Conservation (phyloP, 352 stramenopile species). For the Globisporangium solare region DNA sequence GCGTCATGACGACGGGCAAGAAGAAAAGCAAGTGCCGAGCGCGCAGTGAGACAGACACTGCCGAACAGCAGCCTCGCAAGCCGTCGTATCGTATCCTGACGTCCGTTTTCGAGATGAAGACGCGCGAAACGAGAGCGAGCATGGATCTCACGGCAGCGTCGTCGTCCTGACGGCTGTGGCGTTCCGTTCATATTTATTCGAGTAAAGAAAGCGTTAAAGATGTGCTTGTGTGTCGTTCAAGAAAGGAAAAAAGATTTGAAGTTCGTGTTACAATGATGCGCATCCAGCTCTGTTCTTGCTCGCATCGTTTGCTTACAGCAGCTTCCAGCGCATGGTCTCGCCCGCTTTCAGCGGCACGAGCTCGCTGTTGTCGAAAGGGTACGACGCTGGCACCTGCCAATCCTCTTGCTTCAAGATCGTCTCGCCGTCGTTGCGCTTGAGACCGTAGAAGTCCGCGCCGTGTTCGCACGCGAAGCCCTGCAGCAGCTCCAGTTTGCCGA, state of each 20-base stretch:
- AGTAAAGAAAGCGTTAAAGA: background rate
- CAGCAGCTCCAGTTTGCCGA: conserved; percentile 90
- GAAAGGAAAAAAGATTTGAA: background rate
- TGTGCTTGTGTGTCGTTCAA: background rate
- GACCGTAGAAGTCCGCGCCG: conserved; percentile 96
- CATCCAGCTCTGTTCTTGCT: background rate
- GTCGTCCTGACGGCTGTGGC: background rate
- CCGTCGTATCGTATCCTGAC: conserved; percentile 51
- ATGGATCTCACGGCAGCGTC: conserved; percentile 25
- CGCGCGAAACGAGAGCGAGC: conserved; percentile 38
- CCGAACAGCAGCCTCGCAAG: background rate
- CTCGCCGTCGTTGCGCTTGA: conserved; percentile 87
- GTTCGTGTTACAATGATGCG: background rate
- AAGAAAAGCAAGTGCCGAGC: conserved; percentile 18
- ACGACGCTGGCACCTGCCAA: conserved; percentile 90
- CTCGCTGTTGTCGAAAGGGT: conserved; percentile 83
- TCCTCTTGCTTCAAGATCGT: conserved; percentile 85
- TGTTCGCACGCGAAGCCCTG: conserved; percentile 94
- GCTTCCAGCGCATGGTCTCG: conserved; percentile 91
- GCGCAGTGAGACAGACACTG: background rate
- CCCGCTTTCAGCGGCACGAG: conserved; percentile 93
- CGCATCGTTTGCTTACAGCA: conserved; percentile 18
- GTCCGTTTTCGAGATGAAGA: conserved; percentile 67
- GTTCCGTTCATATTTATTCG: background rate
- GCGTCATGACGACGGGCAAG: conserved; percentile 57